Conservation (phyloP, 2,329 filamentous ascomycete genomes). For the Fusarium chaquense region DNA sequence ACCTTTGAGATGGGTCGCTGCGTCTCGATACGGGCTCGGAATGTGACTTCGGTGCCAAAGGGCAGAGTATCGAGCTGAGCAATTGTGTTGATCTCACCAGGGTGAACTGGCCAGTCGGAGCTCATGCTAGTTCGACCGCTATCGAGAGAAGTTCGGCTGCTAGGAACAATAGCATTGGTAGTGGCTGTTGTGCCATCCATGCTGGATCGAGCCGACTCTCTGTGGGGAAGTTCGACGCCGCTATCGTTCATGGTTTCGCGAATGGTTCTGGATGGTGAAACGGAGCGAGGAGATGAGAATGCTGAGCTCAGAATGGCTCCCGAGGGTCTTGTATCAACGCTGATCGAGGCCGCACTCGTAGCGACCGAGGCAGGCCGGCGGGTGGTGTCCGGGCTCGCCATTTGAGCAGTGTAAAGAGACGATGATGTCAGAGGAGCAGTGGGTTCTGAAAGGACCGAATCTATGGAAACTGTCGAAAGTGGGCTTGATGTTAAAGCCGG, state of each 20-base stretch:
- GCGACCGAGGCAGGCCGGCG: constrained; percentile 17
- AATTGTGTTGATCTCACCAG: constrained; percentile 56
- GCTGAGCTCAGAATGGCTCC: constrained; percentile 18
- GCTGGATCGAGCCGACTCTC: constrained; percentile 49
- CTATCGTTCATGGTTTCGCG: constrained; percentile 50
- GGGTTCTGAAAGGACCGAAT: constrained; percentile 38
- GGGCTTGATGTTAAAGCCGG: constrained; percentile 8
- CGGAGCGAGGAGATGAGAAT: constrained; percentile 24
- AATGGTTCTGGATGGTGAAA: constrained; percentile 18
- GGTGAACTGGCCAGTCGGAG: constrained; percentile 55
- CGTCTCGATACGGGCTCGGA: constrained; percentile 64
- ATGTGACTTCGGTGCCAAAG: constrained; percentile 56
- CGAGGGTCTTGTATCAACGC: constrained; percentile 27
- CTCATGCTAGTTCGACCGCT: constrained; percentile 54
- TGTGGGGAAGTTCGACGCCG: constrained; percentile 47
- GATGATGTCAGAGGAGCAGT: constrained; percentile 38
- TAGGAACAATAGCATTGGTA: constrained; percentile 28
- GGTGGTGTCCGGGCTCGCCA: constrained; percentile 32
- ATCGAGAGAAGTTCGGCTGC: constrained; percentile 51
- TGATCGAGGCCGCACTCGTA: constrained; percentile 11
- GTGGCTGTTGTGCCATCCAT: constrained; percentile 41
- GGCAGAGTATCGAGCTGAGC: constrained; percentile 54
- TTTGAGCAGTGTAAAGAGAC: constrained; percentile 12
- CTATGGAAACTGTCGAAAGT: constrained; percentile 35
- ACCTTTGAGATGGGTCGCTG: constrained; percentile 84